Conservation (phyloP, 2,329 filamentous ascomycete genomes). For the Clonostachys rhizophaga region DNA sequence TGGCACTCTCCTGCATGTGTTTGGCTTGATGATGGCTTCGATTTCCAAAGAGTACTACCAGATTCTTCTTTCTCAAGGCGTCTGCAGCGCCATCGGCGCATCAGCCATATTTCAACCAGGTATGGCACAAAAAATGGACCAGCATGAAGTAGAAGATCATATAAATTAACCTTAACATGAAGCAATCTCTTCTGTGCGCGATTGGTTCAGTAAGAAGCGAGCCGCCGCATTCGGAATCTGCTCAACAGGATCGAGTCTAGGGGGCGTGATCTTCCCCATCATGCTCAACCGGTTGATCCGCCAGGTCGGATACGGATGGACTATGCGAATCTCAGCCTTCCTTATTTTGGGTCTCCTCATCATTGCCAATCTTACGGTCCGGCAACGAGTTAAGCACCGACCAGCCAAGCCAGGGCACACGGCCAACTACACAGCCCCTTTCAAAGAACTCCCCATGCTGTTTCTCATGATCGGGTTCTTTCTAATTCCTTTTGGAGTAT, state of each 20-base stretch:
- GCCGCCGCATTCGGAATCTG: conserved; percentile 17
- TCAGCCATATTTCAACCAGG: conserved; percentile 16
- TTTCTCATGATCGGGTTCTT: conserved; percentile 24
- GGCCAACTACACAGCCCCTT: conserved; percentile 1
- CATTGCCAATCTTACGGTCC: not conserved
- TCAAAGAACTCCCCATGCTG: not conserved
- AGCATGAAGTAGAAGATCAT: not conserved
- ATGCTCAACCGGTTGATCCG: conserved; percentile 14
- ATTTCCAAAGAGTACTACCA: conserved; percentile 29
- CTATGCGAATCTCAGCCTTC: not conserved
- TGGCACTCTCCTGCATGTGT: conserved; percentile 39
- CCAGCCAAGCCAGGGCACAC: too few relatives aligned
- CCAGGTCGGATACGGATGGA: conserved; percentile 29
- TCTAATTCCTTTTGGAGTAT: conserved; percentile 41
- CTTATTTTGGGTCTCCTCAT: not conserved
- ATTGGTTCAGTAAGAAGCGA: conserved; percentile 16
- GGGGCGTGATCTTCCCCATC: conserved; percentile 40
- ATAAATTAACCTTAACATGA: too few relatives aligned
- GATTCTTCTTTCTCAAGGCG: conserved; percentile 22
- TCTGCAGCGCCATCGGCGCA: conserved; percentile 20
- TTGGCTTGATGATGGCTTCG: conserved; percentile 55
- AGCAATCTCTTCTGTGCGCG: conserved; percentile 12
- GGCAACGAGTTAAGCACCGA: too few relatives aligned
- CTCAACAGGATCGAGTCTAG: conserved; percentile 50
- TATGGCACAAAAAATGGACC: not conserved